Conservation (phyloP, 2,329 filamentous ascomycete genomes). For the Ploettnerulaceae sp. region DNA sequence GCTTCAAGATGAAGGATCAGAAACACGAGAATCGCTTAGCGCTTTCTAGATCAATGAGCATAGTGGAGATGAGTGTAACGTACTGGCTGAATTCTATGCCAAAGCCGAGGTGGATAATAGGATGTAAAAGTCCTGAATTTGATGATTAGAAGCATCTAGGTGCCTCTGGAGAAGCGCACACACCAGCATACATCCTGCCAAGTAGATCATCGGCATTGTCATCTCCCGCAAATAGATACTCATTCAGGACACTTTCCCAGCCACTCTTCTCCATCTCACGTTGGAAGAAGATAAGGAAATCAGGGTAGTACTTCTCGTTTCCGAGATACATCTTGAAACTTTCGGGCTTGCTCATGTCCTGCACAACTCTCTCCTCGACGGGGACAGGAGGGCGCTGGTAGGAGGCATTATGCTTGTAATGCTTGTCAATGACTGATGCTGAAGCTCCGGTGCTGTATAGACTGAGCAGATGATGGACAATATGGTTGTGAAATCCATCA, state of each 20-base stretch:
- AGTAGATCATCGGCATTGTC: slow-evolving; percentile 64
- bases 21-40: no score
- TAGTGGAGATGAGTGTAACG: no score
- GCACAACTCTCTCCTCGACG: slow-evolving; percentile 45
- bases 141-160: not conserved
- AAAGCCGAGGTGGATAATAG: slow-evolving; percentile 80
- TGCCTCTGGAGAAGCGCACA: slow-evolving; percentile 17
- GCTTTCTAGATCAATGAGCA: no score
- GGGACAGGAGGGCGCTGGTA: slow-evolving; percentile 59
- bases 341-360: slow-evolving; percentile 44
- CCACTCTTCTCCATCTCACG: slow-evolving; percentile 61
- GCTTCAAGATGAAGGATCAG: no score
- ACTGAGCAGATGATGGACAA: slow-evolving; percentile 70
- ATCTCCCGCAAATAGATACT: slow-evolving; percentile 65
- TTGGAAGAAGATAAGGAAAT: slow-evolving; percentile 75
- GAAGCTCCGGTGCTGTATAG: slow-evolving; percentile 71
- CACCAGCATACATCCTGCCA: slow-evolving; percentile 60
- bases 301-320: slow-evolving; percentile 59
- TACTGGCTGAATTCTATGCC: slow-evolving; percentile 80
- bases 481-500: slow-evolving; percentile 76
- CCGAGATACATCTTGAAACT: slow-evolving; percentile 58
- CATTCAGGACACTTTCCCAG: slow-evolving; percentile 56
- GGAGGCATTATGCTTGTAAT: slow-evolving; percentile 57
- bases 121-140: slow-evolving; percentile 62
- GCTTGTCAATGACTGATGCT: slow-evolving; percentile 52